phyloP scores from a whole-genome alignment of 768 basidiomycete genomes.

The Collybia sordida region DNA sequence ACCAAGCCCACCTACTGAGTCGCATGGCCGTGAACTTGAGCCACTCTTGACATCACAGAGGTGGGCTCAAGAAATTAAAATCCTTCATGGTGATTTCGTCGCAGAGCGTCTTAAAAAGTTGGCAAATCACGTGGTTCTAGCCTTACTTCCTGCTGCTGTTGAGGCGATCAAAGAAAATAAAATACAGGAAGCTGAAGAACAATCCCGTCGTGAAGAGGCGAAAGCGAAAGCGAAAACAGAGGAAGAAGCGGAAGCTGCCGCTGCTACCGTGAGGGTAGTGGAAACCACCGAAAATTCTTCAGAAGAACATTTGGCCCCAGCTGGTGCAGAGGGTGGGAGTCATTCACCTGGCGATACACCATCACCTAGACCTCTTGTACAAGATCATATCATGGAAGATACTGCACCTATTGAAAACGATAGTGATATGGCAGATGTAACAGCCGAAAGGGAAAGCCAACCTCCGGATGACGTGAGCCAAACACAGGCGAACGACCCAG shows the following conservation, averaged over 20 bases:
- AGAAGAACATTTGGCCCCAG: conserved; percentile 15
- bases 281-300: conserved; percentile 30
- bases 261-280: conserved; percentile 28
- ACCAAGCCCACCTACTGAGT: conserved; percentile 33
- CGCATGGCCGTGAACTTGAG: conserved; percentile 65
- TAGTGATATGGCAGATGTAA: conserved; percentile 51
- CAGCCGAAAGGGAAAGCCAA: conserved; percentile 10
- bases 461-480: conserved; percentile 1
- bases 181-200: conserved; percentile 55
- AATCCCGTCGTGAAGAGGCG: conserved; percentile 38
- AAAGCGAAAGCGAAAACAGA: conserved; percentile 36
- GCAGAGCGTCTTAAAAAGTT: conserved; percentile 66
- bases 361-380: conserved; percentile 6
- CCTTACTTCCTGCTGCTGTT: conserved; percentile 77
- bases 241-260: conserved; percentile 31
- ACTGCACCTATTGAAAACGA: conserved; percentile 31
- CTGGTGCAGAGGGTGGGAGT: conserved; percentile 6
- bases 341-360: conserved; percentile 1
- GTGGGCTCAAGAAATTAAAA: conserved; percentile 88
- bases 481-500: conserved; percentile 14
- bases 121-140: conserved; percentile 67
- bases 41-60: conserved; percentile 81
- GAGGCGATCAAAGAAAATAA: conserved; percentile 61
- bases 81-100: conserved; percentile 74
- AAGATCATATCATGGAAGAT: conserved; percentile 36